These are phyloP conservation scores for Podila horticola DNA, from an alignment of 192 early-diverging fungal genomes.

Conservation along the genomic window DNA sequence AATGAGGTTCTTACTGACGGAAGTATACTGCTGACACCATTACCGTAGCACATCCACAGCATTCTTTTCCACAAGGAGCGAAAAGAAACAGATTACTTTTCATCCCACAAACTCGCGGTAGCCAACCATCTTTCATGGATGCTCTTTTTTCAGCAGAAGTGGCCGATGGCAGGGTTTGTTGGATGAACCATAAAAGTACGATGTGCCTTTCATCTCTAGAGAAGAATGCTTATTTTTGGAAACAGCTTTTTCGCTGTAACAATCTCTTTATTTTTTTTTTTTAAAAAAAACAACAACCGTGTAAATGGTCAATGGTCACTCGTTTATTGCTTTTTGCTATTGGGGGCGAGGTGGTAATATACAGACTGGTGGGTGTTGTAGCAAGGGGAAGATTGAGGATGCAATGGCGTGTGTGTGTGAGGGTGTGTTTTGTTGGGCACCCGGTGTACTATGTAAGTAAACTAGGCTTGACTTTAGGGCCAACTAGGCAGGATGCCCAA, in stretches of 20 bases:
- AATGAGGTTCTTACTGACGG: slow-evolving; percentile 11
- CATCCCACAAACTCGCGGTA: not conserved
- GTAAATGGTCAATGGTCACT: not conserved
- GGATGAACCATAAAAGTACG: not conserved
- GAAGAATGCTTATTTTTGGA: slow-evolving; percentile 15
- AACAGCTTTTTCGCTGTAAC: not conserved
- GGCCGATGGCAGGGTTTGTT: not conserved
- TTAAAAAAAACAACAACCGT: not conserved
- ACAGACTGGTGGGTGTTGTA: not conserved
- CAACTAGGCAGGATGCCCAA: slow-evolving; percentile 4
- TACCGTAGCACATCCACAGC: slow-evolving; percentile 4
- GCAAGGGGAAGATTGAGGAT: no score
- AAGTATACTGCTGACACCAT: slow-evolving; percentile 19
- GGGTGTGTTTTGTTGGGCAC: no score
- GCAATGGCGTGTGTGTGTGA: no score
- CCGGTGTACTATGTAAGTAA: not conserved
- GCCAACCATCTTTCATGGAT: no score
- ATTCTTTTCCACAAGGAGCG: not conserved
- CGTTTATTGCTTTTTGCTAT: not conserved
- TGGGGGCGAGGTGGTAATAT: not conserved
- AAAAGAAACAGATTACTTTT: not conserved
- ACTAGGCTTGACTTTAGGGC: not conserved
- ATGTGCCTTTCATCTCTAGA: not conserved
- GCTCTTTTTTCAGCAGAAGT: no score
- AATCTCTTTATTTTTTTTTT: not conserved